A percentile compares a stretch with the other conserved stretches of the same genome.
Evolutionary conservation across 2,329 filamentous ascomycete species (phyloP).

Genomic region (Diaporthe sp.): DNA sequence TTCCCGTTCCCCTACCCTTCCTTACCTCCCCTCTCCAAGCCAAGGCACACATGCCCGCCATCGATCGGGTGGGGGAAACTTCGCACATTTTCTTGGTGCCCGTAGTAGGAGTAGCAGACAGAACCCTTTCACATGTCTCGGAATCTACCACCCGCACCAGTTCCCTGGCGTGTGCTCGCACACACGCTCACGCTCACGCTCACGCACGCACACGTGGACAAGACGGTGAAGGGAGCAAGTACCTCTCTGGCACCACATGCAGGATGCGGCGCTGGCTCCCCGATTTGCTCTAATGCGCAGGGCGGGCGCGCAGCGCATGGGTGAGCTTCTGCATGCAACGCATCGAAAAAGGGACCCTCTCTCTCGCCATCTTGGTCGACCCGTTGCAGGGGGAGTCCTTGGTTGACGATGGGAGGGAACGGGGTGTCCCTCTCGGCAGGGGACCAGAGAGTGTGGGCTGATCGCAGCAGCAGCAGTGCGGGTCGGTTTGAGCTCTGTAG

Average conservation of each 20-base stretch:
- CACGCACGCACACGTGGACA: neutral
- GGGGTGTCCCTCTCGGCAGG: constrained; percentile 13
- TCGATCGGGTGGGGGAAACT: constrained; percentile 21
- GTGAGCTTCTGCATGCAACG: neutral
- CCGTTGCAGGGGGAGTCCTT: constrained; percentile 17
- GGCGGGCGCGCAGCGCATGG: constrained; percentile 1
- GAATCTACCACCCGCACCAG: neutral
- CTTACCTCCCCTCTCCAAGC: neutral
- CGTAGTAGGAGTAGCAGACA: neutral
- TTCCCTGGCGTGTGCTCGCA: neutral
- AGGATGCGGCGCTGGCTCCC: neutral
- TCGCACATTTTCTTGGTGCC: neutral
- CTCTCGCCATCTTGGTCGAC: neutral
- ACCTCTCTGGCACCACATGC: constrained; percentile 14
- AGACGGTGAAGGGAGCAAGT: constrained; percentile 14
- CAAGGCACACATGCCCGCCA: neutral
- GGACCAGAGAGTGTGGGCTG: neutral
- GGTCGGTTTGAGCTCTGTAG: constrained; percentile 22
- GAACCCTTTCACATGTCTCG: constrained; percentile 24
- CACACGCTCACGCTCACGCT: neutral
- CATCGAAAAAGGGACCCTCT: neutral
- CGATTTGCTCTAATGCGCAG: neutral
- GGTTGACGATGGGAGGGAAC: neutral
- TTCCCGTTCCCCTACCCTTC: neutral
- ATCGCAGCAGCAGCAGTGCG: neutral